Evolutionary conservation across 441 rosid genomes (phyloP), one percentile per base, ranked within the genome.

Genomic region (Gossypium aridum): DNA sequence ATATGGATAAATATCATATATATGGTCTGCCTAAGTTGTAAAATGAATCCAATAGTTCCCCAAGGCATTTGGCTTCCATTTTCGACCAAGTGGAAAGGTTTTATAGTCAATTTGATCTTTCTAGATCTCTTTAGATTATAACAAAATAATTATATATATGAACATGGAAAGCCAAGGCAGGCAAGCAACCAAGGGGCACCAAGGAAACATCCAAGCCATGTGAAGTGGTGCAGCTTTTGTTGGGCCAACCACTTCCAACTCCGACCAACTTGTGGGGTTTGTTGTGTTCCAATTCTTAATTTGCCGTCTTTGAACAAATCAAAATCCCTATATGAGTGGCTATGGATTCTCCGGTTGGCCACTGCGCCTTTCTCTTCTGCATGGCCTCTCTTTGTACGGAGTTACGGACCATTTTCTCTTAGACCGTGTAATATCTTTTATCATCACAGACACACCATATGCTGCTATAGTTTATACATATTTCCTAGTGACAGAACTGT

Each of bases 191-290:
- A 4, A 64, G 59, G 67, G 80, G 76, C 72, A 66, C 59, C 76
- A 80, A 65, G 65, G 80, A 69, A 80, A 69, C 70, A 71, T 56
- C 68, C 25, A 23, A 78, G 72, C 84, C 91, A 90, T 90, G 92
- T 87, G 94, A 81, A 79, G 64, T 45, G 74, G 23, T 79, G 81
- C 91, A 85, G 91, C 84, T 81, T 80, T 84, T 92, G 94, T 87
- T 88, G 91, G 92, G 63, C 68, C 86, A 83, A 80, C 87, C 4
- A 79, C 83, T 83, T 67, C 81, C 87, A 83, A 55, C 79, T 86
- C 91, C 94, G 91, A 92, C 94, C 94, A 83, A 47, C 20, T 68
- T 85, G 80, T 83, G 75, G 79, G 85, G 85, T 78, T 34, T 34
- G 39, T 78, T 37, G 64, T 43, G 73, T 77, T 75, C 71, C 20